phyloP scores from a whole-genome alignment of 148 eudicot genomes.

The Vaccinium macrocarpon region DNA sequence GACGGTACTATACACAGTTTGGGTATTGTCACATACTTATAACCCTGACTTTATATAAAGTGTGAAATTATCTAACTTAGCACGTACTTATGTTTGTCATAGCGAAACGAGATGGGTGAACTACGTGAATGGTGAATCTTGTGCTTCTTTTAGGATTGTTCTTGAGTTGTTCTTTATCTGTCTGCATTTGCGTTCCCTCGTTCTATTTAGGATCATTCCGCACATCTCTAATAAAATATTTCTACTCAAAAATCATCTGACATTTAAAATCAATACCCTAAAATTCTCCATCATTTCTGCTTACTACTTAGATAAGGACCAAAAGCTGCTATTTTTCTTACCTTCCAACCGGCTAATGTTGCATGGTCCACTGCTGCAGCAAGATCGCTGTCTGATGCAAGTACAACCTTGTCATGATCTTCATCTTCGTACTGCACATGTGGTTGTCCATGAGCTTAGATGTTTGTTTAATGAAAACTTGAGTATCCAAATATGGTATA shows the following conservation, averaged over 20 bases:
- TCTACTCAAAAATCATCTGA: neutral
- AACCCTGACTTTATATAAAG: neutral
- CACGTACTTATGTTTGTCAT: neutral
- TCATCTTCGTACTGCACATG: slow-evolving; percentile 88
- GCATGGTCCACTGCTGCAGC: slow-evolving; percentile 97
- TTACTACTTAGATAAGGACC: neutral
- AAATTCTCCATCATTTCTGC: neutral
- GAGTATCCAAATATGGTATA: slow-evolving; percentile 1
- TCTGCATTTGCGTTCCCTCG: neutral
- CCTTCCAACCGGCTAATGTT: slow-evolving; percentile 86
- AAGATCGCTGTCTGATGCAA: slow-evolving; percentile 89
- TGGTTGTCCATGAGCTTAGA: slow-evolving; percentile 18
- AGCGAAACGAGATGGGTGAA: neutral
- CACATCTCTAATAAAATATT: neutral
- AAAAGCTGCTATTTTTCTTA: slow-evolving; percentile 19
- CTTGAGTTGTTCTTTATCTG: neutral
- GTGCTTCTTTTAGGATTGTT: neutral
- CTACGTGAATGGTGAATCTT: neutral
- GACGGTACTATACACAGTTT: neutral
- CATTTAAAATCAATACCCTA: neutral
- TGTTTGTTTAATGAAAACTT: neutral
- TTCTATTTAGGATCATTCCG: neutral
- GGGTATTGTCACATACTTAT: neutral
- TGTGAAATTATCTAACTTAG: neutral
- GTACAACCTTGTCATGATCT: slow-evolving; percentile 79